Base-by-base conservation (phyloP, 306 rosid species). In the Phaseolus lunatus region DNA sequence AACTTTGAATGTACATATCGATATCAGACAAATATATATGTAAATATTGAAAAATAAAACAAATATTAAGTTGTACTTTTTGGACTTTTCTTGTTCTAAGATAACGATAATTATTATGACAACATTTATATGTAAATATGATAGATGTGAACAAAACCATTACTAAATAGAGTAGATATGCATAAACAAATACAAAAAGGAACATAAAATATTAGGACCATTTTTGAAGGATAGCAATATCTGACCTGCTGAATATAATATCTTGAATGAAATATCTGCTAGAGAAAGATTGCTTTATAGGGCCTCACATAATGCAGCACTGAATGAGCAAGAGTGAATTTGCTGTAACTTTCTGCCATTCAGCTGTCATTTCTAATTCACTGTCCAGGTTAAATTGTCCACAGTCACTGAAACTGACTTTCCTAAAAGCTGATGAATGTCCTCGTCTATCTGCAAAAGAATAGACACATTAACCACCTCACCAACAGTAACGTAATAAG, bases 301-400 rank as follows among this genome's bases (percentile, higher is more conserved):
- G 9, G 96, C 92, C 86, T 88, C 86, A 65, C 92, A 94, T 94
- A 96, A 54, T 89, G 96, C 89, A 94, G 88, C 87, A 94, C 77
- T 2, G 80, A 83, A 69, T 92, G 90, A 27, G 98, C 96, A 75
- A 90, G 80, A 85, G 80, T 90, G 33, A 94, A 93, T 81, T 83
- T 90, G 92, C 86, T 83, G 67, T 78, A 68, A 71, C 69, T 85
- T 82, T 89, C 96, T 6, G 81, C 84, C 63, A 54, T 39, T 45
- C 53, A 82, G 72, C 39, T 5, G 39, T 76, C 85, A 7, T 29
- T 65, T 54, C 75, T 71, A 67, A 24, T 24, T 23, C 65, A 92
- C 19, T 15, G 91, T 81, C 98, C 98, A 94, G 16, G 90, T 90
- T 72, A 94, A 84, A 73, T 88, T 79, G 78, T 64, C 76, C 56